Base-by-base conservation (phyloP, 192 early-diverging fungal genomes). In the Backusella circina region DNA sequence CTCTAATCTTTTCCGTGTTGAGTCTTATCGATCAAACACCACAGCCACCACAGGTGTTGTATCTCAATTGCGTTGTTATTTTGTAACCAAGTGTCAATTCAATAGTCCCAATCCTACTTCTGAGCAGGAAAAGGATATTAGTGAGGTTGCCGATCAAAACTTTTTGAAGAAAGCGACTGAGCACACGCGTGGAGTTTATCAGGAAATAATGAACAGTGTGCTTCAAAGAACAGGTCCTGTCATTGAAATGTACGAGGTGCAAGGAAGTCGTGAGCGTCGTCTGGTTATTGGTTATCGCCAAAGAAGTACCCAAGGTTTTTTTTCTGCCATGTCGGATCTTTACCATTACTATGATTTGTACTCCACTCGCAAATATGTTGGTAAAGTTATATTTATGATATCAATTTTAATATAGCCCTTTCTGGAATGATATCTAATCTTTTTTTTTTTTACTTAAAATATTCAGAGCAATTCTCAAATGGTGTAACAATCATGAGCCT, bases 401-500 rank as follows among this genome's bases (percentile, higher is more conserved):
- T 9, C 28, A 26, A 37, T 78, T 66, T 74, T 54, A 23, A 70
- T 47, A 39, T 70, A 31, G 12, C 54, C 54, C 54, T 28, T 61
- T 61, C 31, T 18, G 37, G 50, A 71, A 47, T 37, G 66, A 23
- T 50, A n/a, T 67, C 10, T 31, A 41, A n/a, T 37, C 39, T 68
- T 68, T 5, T 4, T 68, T 16, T 31, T 30, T 5, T 66, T 10
- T 21, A 16, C 32, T 7, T 23, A 32, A n/a, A n/a, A n/a, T n/a
- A n/a, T n/a, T n/a, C 70, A 88, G 97, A 99, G 88, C 95, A 99
- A 87, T 99, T 99, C 81, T 98, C 97, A 38, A 98, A 98, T 86
- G 98, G 98, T 81, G 92, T 99, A 47, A 98, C 97, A 38, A 91
- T 99, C 77, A 90, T 96, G 85, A 91, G 90, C 70, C 81, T 98